Conservation (phyloP, 495 filamentous ascomycete genomes). For the Annulohypoxylon nitens region DNA sequence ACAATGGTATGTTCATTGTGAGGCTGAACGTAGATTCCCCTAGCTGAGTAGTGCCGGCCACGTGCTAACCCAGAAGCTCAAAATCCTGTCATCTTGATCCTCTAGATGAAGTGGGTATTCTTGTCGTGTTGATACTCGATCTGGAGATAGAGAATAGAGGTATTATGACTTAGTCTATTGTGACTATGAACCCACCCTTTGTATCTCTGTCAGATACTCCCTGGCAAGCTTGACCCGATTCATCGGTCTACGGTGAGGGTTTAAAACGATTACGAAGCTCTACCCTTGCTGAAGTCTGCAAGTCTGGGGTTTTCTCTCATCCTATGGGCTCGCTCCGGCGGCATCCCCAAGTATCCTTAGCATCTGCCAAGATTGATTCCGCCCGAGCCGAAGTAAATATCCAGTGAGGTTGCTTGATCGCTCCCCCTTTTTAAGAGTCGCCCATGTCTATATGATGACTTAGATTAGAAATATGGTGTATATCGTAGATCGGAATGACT, state of each 20-base stretch:
- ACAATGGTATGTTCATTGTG: constrained; percentile 13
- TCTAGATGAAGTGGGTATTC: background rate
- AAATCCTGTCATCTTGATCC: constrained; percentile 10
- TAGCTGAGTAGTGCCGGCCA: constrained; percentile 1
- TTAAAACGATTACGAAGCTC: constrained; percentile 3
- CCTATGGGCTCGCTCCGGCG: background rate
- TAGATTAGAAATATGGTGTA: background rate
- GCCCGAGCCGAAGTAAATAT: background rate
- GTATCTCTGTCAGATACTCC: background rate
- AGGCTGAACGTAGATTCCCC: constrained; percentile 14
- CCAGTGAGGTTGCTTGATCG: background rate
- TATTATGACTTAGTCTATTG: background rate
- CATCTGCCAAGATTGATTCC: background rate
- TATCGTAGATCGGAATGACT: constrained; percentile 20
- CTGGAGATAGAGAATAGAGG: background rate
- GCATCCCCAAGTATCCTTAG: constrained; percentile 2
- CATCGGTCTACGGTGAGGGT: background rate
- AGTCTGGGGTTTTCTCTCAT: background rate
- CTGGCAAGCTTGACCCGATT: background rate
- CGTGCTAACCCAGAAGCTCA: constrained; percentile 11
- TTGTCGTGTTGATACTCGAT: background rate
- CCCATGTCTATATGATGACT: background rate
- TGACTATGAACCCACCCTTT: background rate
- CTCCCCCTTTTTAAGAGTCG: constrained; percentile 6
- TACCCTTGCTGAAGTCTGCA: constrained; percentile 1